phyloP scores from a whole-genome alignment of 805 yeast genomes.

The Cephaloascus fragrans region DNA sequence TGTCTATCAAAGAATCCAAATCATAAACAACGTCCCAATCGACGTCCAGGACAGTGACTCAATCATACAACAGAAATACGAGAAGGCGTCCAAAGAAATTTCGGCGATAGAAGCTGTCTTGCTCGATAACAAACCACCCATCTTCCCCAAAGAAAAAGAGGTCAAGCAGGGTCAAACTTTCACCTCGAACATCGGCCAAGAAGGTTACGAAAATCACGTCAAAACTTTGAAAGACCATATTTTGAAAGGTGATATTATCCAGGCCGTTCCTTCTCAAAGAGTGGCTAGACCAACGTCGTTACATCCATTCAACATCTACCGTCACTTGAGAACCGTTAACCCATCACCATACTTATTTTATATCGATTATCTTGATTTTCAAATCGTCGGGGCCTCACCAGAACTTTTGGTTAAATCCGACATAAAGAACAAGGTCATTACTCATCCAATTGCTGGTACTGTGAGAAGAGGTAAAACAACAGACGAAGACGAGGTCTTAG shows the following conservation, averaged over 20 bases:
- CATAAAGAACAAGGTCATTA: constrained; percentile 58
- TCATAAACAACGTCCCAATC: constrained; percentile 69
- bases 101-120: constrained; percentile 41
- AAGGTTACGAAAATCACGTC: constrained; percentile 86
- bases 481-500: constrained; percentile 85
- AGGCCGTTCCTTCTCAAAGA: constrained; percentile 97
- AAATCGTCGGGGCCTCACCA: constrained; percentile 96
- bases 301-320: constrained; percentile 94
- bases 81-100: constrained; percentile 48
- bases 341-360: constrained; percentile 97
- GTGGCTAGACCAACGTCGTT: constrained; percentile 90
- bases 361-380: constrained; percentile 86
- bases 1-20: constrained; percentile 87
- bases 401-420: constrained; percentile 85
- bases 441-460: constrained; percentile 98
- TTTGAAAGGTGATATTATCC: constrained; percentile 86
- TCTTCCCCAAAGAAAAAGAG: constrained; percentile 66
- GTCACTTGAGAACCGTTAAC: constrained; percentile 89
- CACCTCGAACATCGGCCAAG: constrained; percentile 85
- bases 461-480: constrained; percentile 81
- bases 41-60: constrained; percentile 16
- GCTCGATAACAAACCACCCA: constrained; percentile 31
- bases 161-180: constrained; percentile 61
- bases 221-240: constrained; percentile 68
- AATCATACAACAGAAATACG: constrained; percentile 34